Percentiles rank a stretch among this genome's conserved stretches.
Evolutionary conservation across 2,329 filamentous ascomycete species (phyloP).

Genomic region (Plectosphaerella sp.): DNA sequence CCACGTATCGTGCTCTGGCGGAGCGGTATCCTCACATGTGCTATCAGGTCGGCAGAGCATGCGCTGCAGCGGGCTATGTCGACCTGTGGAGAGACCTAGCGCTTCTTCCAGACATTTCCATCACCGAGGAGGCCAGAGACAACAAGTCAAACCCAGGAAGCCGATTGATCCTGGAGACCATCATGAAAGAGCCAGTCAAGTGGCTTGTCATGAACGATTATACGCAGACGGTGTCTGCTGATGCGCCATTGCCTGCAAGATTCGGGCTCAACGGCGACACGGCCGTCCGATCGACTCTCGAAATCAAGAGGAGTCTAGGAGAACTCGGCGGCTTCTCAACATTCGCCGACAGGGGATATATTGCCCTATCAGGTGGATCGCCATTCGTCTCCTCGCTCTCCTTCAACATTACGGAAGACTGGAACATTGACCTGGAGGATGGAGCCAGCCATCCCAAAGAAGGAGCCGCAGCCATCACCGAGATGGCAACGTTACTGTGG

Average conservation of each 20-base stretch:
- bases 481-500: constrained; percentile 18
- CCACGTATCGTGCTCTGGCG: constrained; percentile 27
- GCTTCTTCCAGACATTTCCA: constrained; percentile 26
- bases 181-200: constrained; percentile 21
- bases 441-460: background rate
- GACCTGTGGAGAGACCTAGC: constrained; percentile 29
- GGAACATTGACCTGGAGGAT: too few relatives aligned
- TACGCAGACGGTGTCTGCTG: constrained; percentile 14
- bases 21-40: constrained; percentile 23
- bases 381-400: too few relatives aligned
- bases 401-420: too few relatives aligned
- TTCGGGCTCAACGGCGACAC: constrained; percentile 28
- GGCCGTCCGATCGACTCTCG: constrained; percentile 14
- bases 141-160: constrained; percentile 9
- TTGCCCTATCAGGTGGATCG: too few relatives aligned
- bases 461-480: too few relatives aligned
- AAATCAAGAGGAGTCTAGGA: too few relatives aligned
- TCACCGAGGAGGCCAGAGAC: constrained; percentile 31
- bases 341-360: too few relatives aligned
- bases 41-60: constrained; percentile 30
- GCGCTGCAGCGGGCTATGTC: constrained; percentile 29
- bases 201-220: constrained; percentile 33
- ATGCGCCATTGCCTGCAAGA: constrained; percentile 4
- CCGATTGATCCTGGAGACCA: constrained; percentile 19
- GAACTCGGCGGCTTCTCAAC: too few relatives aligned